Evolutionary conservation across 768 basidiomycete genomes (phyloP).

Genomic region (Phanerochaete sordida): DNA sequence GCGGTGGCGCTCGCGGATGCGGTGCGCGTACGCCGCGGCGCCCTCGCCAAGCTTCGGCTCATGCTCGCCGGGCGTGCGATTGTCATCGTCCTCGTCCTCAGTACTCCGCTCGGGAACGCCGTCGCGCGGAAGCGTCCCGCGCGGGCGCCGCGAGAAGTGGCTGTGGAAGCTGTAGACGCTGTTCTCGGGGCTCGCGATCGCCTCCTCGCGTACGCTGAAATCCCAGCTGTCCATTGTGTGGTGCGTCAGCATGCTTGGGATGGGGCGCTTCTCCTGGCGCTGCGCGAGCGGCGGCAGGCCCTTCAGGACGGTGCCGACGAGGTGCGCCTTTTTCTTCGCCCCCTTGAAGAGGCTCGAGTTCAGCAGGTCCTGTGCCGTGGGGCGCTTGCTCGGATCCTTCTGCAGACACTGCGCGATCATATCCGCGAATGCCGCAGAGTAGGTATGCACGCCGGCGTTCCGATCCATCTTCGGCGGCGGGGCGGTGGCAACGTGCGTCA

Average conservation of each 20-base stretch:
- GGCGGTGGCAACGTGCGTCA: conserved; percentile 77
- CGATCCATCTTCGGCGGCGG: conserved; percentile 76
- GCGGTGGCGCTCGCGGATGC: conserved; percentile 15
- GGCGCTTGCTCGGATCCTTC: conserved; percentile 81
- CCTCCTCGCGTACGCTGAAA: conserved; percentile 48
- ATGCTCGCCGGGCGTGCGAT: neutral
- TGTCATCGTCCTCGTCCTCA: conserved; percentile 11
- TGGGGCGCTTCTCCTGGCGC: conserved; percentile 62
- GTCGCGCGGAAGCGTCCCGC: conserved; percentile 17
- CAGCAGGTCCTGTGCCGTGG: conserved; percentile 74
- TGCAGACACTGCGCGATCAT: conserved; percentile 77
- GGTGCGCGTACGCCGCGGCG: conserved; percentile 20
- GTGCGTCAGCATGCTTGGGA: conserved; percentile 38
- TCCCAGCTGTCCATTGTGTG: conserved; percentile 80
- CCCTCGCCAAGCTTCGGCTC: conserved; percentile 5
- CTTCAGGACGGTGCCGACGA: conserved; percentile 72
- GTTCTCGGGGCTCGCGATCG: conserved; percentile 24
- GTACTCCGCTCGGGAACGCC: conserved; percentile 38
- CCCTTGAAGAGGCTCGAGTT: conserved; percentile 74
- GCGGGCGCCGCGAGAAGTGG: neutral
- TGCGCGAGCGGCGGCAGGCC: conserved; percentile 69
- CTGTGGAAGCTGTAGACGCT: conserved; percentile 17
- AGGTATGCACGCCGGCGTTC: conserved; percentile 66
- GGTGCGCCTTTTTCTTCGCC: conserved; percentile 75
- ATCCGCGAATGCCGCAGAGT: conserved; percentile 80